Conservation (phyloP, 352 stramenopile genomes). For the Phytophthora foliorum region DNA sequence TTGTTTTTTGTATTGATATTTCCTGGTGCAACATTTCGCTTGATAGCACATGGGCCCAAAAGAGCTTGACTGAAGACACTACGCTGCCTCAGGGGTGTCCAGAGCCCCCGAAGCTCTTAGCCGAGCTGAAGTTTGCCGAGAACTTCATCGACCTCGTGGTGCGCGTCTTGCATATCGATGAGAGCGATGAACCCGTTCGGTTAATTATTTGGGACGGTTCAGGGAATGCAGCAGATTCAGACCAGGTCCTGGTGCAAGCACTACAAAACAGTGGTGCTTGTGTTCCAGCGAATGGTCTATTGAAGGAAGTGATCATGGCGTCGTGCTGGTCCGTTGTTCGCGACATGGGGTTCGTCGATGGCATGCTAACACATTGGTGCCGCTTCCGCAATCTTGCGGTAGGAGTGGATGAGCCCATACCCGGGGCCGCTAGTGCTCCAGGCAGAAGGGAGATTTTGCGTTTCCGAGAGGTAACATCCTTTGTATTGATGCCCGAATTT, state of each 20-base stretch:
- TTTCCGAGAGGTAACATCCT: conserved; percentile 76
- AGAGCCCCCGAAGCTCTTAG: conserved; percentile 48
- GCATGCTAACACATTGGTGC: conserved; percentile 61
- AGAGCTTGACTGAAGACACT: conserved; percentile 48
- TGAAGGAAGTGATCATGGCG: conserved; percentile 74
- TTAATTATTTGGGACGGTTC: conserved; percentile 82
- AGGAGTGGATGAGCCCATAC: conserved; percentile 39
- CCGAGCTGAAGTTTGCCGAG: conserved; percentile 53
- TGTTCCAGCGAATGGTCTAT: conserved; percentile 48
- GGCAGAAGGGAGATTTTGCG: conserved; percentile 42
- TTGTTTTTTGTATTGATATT: conserved; percentile 6
- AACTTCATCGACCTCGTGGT: conserved; percentile 74
- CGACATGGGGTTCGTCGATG: conserved; percentile 59
- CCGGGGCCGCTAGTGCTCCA: conserved; percentile 13
- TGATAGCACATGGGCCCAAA: conserved; percentile 58
- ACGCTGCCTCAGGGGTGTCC: conserved; percentile 64
- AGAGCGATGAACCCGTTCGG: conserved; percentile 38
- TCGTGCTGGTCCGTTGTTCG: conserved; percentile 74
- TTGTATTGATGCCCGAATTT: conserved; percentile 67
- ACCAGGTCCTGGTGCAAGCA: conserved; percentile 19
- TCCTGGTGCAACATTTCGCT: background rate
- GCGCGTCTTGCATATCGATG: conserved; percentile 57
- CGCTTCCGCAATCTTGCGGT: conserved; percentile 81
- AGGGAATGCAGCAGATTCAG: conserved; percentile 32
- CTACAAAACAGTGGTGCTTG: conserved; percentile 26